phyloP scores from a whole-genome alignment of 139 green algal genomes.

The Pseudopediastrum boryanum region DNA sequence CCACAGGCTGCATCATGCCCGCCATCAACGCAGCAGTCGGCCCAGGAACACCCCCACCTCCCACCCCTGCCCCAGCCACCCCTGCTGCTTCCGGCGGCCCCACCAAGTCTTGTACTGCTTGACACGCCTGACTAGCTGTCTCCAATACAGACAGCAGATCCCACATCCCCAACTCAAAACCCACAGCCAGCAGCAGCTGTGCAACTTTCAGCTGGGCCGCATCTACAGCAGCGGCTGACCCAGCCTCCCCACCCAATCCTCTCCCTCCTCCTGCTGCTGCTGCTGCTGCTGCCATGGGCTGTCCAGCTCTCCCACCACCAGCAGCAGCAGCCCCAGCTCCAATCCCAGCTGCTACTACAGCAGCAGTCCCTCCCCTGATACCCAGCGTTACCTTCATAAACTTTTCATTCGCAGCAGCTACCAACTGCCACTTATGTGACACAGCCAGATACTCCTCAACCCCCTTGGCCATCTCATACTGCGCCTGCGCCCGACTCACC shows the following conservation, averaged over 20 bases:
- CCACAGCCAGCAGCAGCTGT: slow-evolving; percentile 35
- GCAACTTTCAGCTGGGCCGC: slow-evolving; percentile 24
- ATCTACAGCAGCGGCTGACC: not conserved
- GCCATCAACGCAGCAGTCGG: too few relatives aligned
- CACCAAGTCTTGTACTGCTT: slow-evolving; percentile 24
- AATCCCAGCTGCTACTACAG: not conserved
- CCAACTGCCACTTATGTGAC: slow-evolving; percentile 19
- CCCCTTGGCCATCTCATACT: slow-evolving; percentile 8
- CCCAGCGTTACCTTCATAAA: slow-evolving; percentile 20
- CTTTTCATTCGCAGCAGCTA: slow-evolving; percentile 23
- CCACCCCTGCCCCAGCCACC: too few relatives aligned
- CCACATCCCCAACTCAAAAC: slow-evolving; percentile 34
- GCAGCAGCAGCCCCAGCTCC: not conserved
- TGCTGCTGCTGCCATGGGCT: too few relatives aligned
- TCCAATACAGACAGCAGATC: slow-evolving; percentile 28
- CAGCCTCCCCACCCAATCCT: not conserved
- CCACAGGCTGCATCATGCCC: too few relatives aligned
- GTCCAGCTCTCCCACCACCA: not conserved
- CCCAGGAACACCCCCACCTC: too few relatives aligned
- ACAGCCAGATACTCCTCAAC: slow-evolving; percentile 30
- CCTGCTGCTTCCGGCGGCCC: slow-evolving; percentile 2
- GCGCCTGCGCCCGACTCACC: slow-evolving; percentile 17
- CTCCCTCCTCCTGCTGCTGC: too few relatives aligned
- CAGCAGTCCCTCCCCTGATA: not conserved
- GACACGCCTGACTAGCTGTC: slow-evolving; percentile 20